These are phyloP conservation scores for Fusarium sp. DNA, from an alignment of 2,329 filamentous ascomycete species.

Conservation along the genomic window DNA sequence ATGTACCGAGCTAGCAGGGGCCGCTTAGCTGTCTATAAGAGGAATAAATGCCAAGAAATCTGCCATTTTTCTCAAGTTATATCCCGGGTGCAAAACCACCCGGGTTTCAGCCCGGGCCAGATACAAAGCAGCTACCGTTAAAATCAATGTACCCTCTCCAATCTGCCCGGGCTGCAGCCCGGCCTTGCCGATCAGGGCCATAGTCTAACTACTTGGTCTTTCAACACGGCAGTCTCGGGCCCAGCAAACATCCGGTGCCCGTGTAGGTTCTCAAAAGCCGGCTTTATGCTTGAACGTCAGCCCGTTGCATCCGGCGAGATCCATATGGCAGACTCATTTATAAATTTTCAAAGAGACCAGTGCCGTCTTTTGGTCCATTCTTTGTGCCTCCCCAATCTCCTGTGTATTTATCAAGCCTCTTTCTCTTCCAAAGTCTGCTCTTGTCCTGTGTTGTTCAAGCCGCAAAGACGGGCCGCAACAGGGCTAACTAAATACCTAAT, in stretches of 20 bases:
- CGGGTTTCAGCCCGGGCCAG: too few relatives aligned
- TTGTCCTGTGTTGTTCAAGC: not conserved
- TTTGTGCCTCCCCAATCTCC: not conserved
- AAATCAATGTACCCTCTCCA: too few relatives aligned
- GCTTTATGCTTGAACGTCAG: conserved; percentile 25
- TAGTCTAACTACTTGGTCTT: not conserved
- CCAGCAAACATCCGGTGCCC: conserved; percentile 12
- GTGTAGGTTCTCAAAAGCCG: conserved; percentile 18
- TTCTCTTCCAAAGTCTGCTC: not conserved
- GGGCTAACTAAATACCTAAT: not conserved
- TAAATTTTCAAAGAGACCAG: conserved; percentile 27
- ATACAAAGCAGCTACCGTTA: too few relatives aligned
- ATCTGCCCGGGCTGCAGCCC: too few relatives aligned
- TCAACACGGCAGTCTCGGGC: conserved; percentile 38
- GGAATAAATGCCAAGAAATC: too few relatives aligned
- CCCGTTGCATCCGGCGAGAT: conserved; percentile 36
- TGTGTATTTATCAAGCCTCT: not conserved
- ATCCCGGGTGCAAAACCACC: too few relatives aligned
- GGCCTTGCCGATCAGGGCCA: too few relatives aligned
- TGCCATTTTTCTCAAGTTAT: too few relatives aligned
- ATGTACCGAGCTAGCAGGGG: too few relatives aligned
- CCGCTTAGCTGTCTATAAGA: too few relatives aligned
- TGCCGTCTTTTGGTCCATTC: not conserved
- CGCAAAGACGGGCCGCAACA: not conserved
- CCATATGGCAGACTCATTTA: conserved; percentile 14